Percentiles rank a stretch among this genome's conserved stretches.
These are phyloP conservation scores for Phytomonas sp. DNA, from an alignment of 208 protist genomes.

Conservation along the genomic window DNA sequence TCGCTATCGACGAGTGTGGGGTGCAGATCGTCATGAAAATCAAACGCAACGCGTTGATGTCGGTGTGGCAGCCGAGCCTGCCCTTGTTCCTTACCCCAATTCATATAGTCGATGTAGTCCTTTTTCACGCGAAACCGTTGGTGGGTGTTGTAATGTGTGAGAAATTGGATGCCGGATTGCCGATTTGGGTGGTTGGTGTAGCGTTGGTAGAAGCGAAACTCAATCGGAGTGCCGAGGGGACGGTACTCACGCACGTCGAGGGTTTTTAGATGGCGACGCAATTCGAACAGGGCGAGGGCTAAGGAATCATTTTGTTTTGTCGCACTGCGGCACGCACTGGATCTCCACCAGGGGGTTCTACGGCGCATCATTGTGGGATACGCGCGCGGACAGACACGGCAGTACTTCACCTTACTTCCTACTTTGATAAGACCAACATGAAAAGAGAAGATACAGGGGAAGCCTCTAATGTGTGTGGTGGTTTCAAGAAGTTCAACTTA, in stretches of 20 bases:
- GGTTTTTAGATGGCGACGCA: slow-evolving; percentile 60
- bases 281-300: background rate
- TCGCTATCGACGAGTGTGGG: slow-evolving; percentile 39
- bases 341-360: slow-evolving; percentile 17
- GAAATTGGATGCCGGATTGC: slow-evolving; percentile 83
- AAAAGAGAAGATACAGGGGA: too few species aligned
- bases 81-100: slow-evolving; percentile 87
- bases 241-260: slow-evolving; percentile 82
- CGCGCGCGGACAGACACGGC: too few species aligned
- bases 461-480: too few species aligned
- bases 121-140: slow-evolving; percentile 83
- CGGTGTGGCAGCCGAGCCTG: slow-evolving; percentile 84
- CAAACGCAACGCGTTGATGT: slow-evolving; percentile 85
- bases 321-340: background rate
- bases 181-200: slow-evolving; percentile 87
- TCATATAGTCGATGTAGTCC: slow-evolving; percentile 89
- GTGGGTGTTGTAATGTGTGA: slow-evolving; percentile 87
- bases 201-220: slow-evolving; percentile 90
- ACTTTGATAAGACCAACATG: too few species aligned
- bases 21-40: slow-evolving; percentile 82
- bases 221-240: slow-evolving; percentile 76
- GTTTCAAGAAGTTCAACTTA: too few species aligned
- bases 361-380: slow-evolving; percentile 24
- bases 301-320: background rate
- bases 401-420: too few species aligned